Evolutionary conservation across 306 rosid genomes (phyloP).

Genomic region (Rosa lucieae): DNA sequence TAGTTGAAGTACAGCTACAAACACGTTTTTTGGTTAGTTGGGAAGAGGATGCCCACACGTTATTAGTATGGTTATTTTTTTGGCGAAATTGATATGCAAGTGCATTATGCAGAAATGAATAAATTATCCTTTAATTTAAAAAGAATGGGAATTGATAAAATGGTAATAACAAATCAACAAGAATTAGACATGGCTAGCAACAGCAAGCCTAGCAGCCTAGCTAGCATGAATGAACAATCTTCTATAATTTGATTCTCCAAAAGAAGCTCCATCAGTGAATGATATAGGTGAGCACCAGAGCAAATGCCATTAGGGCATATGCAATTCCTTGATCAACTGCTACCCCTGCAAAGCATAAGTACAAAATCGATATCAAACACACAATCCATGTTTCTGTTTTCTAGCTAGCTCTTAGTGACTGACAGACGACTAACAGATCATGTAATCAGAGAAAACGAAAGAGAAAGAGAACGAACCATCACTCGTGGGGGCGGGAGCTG

Average conservation of each 20-base stretch:
- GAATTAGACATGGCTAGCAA: slow-evolving; percentile 2
- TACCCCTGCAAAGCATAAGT: slow-evolving; percentile 25
- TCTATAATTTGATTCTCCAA: not conserved
- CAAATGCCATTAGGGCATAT: slow-evolving; percentile 32
- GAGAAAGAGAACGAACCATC: slow-evolving; percentile 46
- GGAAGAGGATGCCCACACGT: not conserved
- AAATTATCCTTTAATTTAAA: not conserved
- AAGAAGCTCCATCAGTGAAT: slow-evolving; percentile 38
- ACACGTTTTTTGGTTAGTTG: not conserved
- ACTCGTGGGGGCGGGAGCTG: slow-evolving; percentile 70
- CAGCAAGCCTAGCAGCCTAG: not conserved
- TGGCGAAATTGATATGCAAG: not conserved
- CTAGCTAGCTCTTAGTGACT: not conserved
- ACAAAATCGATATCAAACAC: not conserved
- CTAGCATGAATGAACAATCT: not conserved
- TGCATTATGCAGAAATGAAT: not conserved
- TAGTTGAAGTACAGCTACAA: not conserved
- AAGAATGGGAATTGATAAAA: not conserved
- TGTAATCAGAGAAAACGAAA: not conserved
- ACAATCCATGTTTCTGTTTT: not conserved
- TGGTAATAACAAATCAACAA: not conserved
- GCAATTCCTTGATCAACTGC: slow-evolving; percentile 47
- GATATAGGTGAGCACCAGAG: slow-evolving; percentile 53
- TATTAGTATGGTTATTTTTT: not conserved
- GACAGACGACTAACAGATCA: not conserved